These are phyloP conservation scores for Exophiala sideris DNA, from an alignment of 2,329 filamentous ascomycete genomes.

Conservation along the genomic window DNA sequence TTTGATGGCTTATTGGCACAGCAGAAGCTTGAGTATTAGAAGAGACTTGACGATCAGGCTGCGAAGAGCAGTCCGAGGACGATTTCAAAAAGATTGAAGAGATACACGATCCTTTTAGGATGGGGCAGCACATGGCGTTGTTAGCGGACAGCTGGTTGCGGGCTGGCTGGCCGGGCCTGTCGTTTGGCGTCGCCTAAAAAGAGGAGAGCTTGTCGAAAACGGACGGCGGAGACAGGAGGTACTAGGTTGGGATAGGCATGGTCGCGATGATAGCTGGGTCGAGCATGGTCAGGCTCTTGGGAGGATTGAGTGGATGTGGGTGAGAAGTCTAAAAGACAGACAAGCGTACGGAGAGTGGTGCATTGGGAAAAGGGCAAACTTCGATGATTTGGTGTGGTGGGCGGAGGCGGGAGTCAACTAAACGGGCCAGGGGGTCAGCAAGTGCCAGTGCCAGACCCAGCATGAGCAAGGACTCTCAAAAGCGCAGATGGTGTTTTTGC, in stretches of 20 bases:
- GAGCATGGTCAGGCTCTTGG: constrained; percentile 1
- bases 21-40: background rate
- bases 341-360: background rate
- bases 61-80: constrained; percentile 17
- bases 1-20: background rate
- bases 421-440: background rate
- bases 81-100: constrained; percentile 27
- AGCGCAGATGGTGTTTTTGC: background rate
- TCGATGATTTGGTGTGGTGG: background rate
- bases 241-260: constrained; percentile 23
- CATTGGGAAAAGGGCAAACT: background rate
- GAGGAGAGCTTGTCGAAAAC: constrained; percentile 26
- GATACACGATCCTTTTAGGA: constrained; percentile 27
- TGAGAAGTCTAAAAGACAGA: background rate
- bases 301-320: constrained; percentile 3
- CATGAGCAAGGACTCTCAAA: background rate
- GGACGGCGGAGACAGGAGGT: constrained; percentile 24
- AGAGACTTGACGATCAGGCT: constrained; percentile 14
- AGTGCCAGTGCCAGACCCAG: too few species aligned
- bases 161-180: constrained; percentile 34
- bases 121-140: constrained; percentile 30
- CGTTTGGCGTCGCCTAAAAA: constrained; percentile 28
- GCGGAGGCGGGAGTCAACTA: background rate
- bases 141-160: constrained; percentile 30
- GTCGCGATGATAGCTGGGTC: constrained; percentile 8